These are phyloP conservation scores for Dalbergia cultrata DNA, from an alignment of 306 rosid genomes.

Conservation along the genomic window DNA sequence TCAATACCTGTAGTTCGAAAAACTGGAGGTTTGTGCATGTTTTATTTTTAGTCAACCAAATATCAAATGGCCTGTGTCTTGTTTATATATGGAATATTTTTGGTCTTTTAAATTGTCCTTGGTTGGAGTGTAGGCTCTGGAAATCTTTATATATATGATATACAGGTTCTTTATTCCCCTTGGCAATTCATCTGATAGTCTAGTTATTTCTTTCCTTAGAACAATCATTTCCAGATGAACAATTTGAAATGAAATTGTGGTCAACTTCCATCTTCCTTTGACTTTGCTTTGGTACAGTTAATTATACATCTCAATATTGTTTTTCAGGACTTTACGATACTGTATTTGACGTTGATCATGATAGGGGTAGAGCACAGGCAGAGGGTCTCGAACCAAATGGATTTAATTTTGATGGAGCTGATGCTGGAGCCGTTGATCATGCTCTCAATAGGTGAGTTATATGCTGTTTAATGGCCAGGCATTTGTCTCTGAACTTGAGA, in stretches of 20 bases:
- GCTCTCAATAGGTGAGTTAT: constrained; percentile 80
- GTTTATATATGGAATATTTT: neutral
- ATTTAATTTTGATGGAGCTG: constrained; percentile 83
- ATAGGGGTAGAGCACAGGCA: constrained; percentile 69
- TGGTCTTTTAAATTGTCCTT: neutral
- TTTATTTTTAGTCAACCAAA: constrained; percentile 13
- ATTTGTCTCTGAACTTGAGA: constrained; percentile 6
- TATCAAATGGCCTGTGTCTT: neutral
- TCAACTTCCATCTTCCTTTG: neutral
- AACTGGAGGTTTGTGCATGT: constrained; percentile 69
- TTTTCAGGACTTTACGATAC: constrained; percentile 80
- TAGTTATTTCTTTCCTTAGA: constrained; percentile 11
- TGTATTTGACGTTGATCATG: constrained; percentile 79
- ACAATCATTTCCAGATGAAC: neutral
- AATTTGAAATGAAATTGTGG: neutral
- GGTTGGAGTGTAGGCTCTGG: neutral
- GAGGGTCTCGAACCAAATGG: constrained; percentile 84
- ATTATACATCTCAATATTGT: constrained; percentile 5
- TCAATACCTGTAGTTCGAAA: constrained; percentile 95
- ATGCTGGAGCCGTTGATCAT: constrained; percentile 74
- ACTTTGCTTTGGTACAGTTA: neutral
- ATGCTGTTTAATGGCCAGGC: neutral
- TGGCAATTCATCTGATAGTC: constrained; percentile 12
- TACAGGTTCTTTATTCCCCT: neutral
- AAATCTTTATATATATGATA: neutral